Evolutionary conservation across 176 grass and related monocot genomes (phyloP).

Genomic region (Musa itinerans): DNA sequence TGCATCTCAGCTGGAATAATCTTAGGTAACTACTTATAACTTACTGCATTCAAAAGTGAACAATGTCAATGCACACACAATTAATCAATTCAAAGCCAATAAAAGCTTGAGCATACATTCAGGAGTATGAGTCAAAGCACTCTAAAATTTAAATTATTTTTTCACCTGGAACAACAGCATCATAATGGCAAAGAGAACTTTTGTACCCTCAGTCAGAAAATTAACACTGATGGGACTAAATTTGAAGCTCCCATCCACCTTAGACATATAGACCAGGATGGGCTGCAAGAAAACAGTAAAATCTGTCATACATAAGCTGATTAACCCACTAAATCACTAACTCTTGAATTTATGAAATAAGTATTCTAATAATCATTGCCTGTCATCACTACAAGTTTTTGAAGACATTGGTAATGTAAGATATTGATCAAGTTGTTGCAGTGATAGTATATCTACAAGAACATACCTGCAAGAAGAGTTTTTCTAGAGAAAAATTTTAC

Average conservation of each 20-base stretch:
- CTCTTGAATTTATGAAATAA: too few species aligned
- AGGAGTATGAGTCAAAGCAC: background rate
- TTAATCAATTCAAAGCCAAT: background rate
- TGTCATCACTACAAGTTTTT: too few species aligned
- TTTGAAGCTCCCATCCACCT: constrained; percentile 90
- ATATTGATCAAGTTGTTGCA: too few species aligned
- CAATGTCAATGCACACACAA: background rate
- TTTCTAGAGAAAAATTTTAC: too few species aligned
- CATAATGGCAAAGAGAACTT: constrained; percentile 69
- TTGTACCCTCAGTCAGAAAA: constrained; percentile 88
- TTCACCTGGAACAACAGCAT: constrained; percentile 86
- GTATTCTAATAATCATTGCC: too few species aligned
- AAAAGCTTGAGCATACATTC: too few species aligned
- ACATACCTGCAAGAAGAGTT: too few species aligned
- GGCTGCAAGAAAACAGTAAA: constrained; percentile 44
- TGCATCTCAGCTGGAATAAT: background rate
- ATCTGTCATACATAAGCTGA: background rate
- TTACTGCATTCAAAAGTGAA: background rate
- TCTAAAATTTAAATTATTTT: constrained; percentile 13
- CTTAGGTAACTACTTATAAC: background rate
- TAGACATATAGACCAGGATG: constrained; percentile 89
- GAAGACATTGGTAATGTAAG: too few species aligned
- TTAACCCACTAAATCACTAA: background rate
- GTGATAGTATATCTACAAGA: too few species aligned
- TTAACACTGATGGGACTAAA: constrained; percentile 97